Evolutionary conservation across 2,329 filamentous ascomycete genomes (phyloP), one percentile per base, ranked within the genome.

Genomic region (Penicillium capsulatum): DNA sequence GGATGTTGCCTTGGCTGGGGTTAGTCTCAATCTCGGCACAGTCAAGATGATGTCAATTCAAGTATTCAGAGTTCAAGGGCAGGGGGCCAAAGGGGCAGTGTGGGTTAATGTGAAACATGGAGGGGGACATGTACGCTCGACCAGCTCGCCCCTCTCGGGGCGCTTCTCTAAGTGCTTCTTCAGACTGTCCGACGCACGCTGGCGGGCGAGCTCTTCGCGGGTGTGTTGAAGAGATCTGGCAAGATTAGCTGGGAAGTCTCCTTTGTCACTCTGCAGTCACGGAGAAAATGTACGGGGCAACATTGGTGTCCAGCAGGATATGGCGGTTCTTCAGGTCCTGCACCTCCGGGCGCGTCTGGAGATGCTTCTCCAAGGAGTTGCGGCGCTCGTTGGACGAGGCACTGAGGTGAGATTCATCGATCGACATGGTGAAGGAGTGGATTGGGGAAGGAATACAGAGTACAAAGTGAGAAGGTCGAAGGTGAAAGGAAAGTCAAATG

Each of bases 1-100:
- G 81, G 63, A 96, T 95, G 67, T 95, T 94, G 54, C 82, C 86
- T 91, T 54, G 38, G 38, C 14, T 46, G 20, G n/a, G n/a, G 30
- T 39, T 35, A 47, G 36, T 47, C 9, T 22, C 5, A 22, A 22
- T 22, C 19, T n/a, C n/a, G n/a, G 37, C 19, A 29, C 17, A 20
- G 20, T 27, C 26, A 20, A 4, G 29, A 19, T 17, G 17, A 35
- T 26, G 20, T 3, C 11, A 16, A 30, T 30, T 6, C 6, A 7
- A 6, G n/a, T 11, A 30, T 30, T 30, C 27, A 30, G 8, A 13
- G 13, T 30, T 30, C 9, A 30, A 6, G 13, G 8, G 8, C 27
- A 13, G 14, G 27, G 13, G n/a, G n/a, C n/a, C n/a, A n/a, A 29
- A n/a, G 27, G 5, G 11, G n/a, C 14, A n/a, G 27, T 29, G 27